A percentile compares a stretch with the other conserved stretches of the same genome.
Conservation (phyloP, 768 basidiomycete species). For the Daedaleopsis sinensis region DNA sequence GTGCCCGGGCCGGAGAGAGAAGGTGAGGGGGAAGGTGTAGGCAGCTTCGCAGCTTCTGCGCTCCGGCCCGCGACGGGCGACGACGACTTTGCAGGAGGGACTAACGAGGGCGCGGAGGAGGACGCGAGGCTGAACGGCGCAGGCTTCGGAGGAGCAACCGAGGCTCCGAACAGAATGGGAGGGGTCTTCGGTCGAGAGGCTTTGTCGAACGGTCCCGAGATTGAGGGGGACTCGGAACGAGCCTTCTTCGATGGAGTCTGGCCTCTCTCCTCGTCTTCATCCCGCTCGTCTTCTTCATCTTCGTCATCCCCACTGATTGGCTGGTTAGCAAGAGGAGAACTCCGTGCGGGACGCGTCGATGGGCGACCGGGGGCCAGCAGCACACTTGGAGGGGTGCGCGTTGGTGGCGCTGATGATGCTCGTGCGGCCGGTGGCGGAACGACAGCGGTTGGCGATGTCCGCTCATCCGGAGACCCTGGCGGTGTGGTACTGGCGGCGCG, state of each 20-base stretch:
- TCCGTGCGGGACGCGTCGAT: slow-evolving; percentile 68
- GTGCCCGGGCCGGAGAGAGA: slow-evolving; percentile 6
- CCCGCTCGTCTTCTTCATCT: not conserved
- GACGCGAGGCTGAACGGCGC: slow-evolving; percentile 18
- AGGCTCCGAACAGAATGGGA: slow-evolving; percentile 37
- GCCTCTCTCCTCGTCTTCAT: slow-evolving; percentile 1
- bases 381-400: slow-evolving; percentile 36
- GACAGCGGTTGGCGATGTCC: slow-evolving; percentile 42
- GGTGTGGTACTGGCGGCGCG: slow-evolving; percentile 8
- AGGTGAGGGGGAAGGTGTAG: slow-evolving; percentile 11
- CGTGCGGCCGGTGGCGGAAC: slow-evolving; percentile 30
- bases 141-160: slow-evolving; percentile 12
- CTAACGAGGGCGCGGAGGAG: not conserved
- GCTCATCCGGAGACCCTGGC: slow-evolving; percentile 13
- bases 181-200: slow-evolving; percentile 51
- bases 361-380: slow-evolving; percentile 57
- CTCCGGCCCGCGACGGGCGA: not conserved
- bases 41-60: slow-evolving; percentile 7
- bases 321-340: slow-evolving; percentile 71
- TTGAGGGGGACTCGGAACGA: slow-evolving; percentile 2
- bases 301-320: slow-evolving; percentile 43
- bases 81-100: slow-evolving; percentile 2
- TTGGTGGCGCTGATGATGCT: slow-evolving; percentile 37
- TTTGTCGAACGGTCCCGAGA: not conserved
- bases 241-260: slow-evolving; percentile 10